Base-by-base conservation (phyloP, 2,329 filamentous ascomycete species). In the Zelopaecilomyces penicillatus region DNA sequence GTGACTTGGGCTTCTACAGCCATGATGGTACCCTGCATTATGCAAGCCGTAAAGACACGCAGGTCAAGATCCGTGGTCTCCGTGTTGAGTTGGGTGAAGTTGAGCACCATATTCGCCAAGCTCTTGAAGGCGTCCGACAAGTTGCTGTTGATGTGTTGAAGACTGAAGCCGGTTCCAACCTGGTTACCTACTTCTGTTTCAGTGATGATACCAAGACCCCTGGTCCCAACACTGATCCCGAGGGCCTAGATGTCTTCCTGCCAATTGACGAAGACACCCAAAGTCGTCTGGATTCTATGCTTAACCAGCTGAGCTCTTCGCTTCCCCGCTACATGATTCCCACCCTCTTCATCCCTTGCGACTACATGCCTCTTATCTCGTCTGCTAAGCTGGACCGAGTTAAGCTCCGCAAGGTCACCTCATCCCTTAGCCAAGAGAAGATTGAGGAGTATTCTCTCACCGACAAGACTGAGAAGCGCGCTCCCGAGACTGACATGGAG, bases 21-120 rank as follows among this genome's bases (percentile, higher is more conserved):
- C 35, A 5, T 28, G 6, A 47, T 19, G 42, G 45, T 10, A 44
- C 45, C 1, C 44, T 47, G 19, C 37, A 48, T 26, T 43, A 45
- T 26, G 12, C 41, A 1, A 46, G 42, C 8, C 41, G 46, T 9
- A 53, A 49, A 30, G 55, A 56, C 28, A 50, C 38, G 1, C 54
- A 57, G 32, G 47, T 55, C 11, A 57, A 57, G 30, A 52, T 55
- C 11, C 39, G 52, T 19, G 53, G 53, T 4, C 47, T 45, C 11
- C 52, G 53, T 7, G 48, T 55, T 12, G 53, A 55, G 37, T 41
- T 53, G 7, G 45, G 48, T 2, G 48, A 50, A 37, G 41, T 50
- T 38, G 48, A 50, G 10, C 46, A 48, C 11, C 42, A 50, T 26
- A n/a, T 43, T 3, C 37, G 36, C 36, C 31, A 3, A 11, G 38